Percentiles rank a stretch among this genome's conserved stretches.
Evolutionary conservation across 306 rosid genomes (phyloP).

Genomic region (Bauhinia variegata): DNA sequence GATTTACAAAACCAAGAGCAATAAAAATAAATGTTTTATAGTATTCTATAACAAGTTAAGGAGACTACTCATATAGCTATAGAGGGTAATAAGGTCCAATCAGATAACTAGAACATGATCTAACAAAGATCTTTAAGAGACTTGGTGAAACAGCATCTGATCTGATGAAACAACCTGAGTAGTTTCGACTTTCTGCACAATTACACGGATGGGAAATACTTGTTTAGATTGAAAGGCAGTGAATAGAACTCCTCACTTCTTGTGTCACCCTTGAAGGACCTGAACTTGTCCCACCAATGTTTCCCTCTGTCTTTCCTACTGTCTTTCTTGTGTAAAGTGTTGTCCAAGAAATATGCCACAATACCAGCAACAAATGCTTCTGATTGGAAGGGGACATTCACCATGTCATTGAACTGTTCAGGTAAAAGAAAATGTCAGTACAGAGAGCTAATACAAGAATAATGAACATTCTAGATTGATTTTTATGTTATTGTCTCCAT

Average conservation of each 20-base stretch:
- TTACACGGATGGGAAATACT: conserved; percentile 96
- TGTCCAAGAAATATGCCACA: conserved; percentile 86
- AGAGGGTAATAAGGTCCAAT: conserved; percentile 31
- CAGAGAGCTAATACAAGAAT: conserved; percentile 10
- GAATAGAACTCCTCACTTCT: conserved; percentile 96
- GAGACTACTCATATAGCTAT: conserved; percentile 45
- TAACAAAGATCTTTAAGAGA: conserved; percentile 21
- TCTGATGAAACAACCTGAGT: conserved; percentile 30
- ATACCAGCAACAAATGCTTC: conserved; percentile 89
- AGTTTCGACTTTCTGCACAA: conserved; percentile 19
- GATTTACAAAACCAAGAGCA: conserved; percentile 60
- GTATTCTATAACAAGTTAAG: conserved; percentile 42
- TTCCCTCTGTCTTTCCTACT: conserved; percentile 91
- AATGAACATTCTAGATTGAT: not conserved
- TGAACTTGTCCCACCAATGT: conserved; percentile 96
- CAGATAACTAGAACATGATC: conserved; percentile 37
- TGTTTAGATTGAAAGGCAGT: conserved; percentile 90
- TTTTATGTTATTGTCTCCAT: conserved; percentile 31
- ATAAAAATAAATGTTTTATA: conserved; percentile 46
- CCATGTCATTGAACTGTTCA: conserved; percentile 88
- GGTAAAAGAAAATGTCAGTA: conserved; percentile 8
- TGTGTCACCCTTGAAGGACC: conserved; percentile 72
- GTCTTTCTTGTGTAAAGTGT: conserved; percentile 75
- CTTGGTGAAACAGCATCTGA: conserved; percentile 37
- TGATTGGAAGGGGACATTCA: conserved; percentile 90